Conservation (phyloP, 2,329 filamentous ascomycete genomes). For the Pseudogymnoascus sp. region DNA sequence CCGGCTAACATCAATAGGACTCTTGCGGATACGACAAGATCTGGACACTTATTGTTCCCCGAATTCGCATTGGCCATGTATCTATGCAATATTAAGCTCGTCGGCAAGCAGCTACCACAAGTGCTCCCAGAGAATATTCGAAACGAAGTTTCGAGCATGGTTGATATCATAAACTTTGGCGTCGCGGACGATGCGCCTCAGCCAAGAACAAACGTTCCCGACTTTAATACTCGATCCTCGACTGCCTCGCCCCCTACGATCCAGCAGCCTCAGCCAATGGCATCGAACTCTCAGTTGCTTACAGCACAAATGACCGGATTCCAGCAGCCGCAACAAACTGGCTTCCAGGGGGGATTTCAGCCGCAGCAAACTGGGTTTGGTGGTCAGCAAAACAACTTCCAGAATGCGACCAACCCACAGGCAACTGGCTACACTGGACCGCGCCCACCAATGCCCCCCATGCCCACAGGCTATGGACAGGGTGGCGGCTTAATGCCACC, state of each 20-base stretch:
- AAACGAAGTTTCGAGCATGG: slow-evolving; percentile 99
- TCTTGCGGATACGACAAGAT: slow-evolving; percentile 89
- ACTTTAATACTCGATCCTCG: slow-evolving; percentile 52
- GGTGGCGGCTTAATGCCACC: slow-evolving; percentile 47
- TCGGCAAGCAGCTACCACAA: slow-evolving; percentile 70
- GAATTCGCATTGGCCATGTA: slow-evolving; percentile 99
- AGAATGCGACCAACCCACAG: slow-evolving; percentile 58
- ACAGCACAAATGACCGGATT: slow-evolving; percentile 63
- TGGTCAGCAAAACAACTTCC: slow-evolving; percentile 59
- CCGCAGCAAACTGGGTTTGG: slow-evolving; percentile 46
- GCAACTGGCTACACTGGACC: slow-evolving; percentile 74
- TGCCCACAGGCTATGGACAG: slow-evolving; percentile 68
- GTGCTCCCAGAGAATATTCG: slow-evolving; percentile 74
- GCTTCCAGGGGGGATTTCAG: slow-evolving; percentile 34
- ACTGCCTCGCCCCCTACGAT: slow-evolving; percentile 44
- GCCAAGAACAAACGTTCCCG: slow-evolving; percentile 56
- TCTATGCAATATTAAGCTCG: slow-evolving; percentile 87
- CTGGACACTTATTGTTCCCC: slow-evolving; percentile 90
- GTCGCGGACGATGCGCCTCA: slow-evolving; percentile 62
- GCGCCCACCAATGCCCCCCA: slow-evolving; percentile 67
- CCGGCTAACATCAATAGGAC: slow-evolving; percentile 48
- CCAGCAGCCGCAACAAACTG: slow-evolving; percentile 44
- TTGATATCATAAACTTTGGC: slow-evolving; percentile 96
- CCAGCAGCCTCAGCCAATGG: slow-evolving; percentile 65
- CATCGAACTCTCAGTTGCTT: slow-evolving; percentile 60